Percentiles rank a stretch among this genome's conserved stretches.
These are phyloP conservation scores for Cupressus sempervirens DNA, from an alignment of 75 land plant genomes.

Conservation along the genomic window DNA sequence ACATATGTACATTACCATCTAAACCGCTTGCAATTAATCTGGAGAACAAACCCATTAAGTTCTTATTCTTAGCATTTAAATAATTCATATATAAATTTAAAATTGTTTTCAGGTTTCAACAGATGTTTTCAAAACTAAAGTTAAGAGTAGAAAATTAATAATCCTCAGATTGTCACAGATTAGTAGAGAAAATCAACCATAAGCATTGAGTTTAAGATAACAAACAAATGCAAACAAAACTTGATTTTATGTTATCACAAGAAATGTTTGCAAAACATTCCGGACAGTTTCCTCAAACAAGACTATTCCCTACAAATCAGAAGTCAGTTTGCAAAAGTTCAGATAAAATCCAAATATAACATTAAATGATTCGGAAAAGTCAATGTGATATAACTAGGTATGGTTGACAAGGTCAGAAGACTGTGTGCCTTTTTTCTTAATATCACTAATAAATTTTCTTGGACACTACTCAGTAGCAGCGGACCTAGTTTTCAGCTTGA, in stretches of 20 bases:
- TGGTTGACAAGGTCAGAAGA: neutral
- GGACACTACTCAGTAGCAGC: neutral
- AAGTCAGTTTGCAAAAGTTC: neutral
- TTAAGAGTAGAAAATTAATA: neutral
- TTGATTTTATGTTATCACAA: neutral
- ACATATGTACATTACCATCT: conserved; percentile 43
- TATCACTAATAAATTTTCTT: neutral
- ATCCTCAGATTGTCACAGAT: neutral
- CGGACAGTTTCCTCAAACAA: neutral
- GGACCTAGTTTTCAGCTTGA: neutral
- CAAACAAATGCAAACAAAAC: neutral
- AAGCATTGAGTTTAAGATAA: neutral
- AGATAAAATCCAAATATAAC: neutral
- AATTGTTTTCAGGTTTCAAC: neutral
- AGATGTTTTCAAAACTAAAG: neutral
- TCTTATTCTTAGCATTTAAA: neutral
- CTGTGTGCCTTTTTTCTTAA: neutral
- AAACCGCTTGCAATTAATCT: conserved; percentile 71
- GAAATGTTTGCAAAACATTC: neutral
- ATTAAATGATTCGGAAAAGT: neutral
- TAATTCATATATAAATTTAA: neutral
- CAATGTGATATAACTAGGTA: neutral
- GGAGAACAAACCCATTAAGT: neutral
- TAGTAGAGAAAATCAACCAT: neutral
- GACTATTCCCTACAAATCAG: neutral